A percentile compares a stretch with the other conserved stretches of the same genome.
Conservation (phyloP, 306 rosid genomes). For the Comarum palustre region DNA sequence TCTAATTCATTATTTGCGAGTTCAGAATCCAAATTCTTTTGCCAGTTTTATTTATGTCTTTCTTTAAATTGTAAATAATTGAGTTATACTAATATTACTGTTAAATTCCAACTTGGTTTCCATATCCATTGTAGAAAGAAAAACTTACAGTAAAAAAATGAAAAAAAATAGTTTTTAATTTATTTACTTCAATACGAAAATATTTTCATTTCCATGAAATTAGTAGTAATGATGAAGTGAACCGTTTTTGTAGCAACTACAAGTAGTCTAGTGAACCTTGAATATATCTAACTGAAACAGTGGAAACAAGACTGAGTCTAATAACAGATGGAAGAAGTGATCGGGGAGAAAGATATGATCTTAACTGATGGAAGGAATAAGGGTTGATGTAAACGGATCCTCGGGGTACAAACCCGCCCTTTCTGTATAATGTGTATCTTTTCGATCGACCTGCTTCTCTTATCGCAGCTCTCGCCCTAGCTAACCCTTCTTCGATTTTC, state of each 20-base stretch:
- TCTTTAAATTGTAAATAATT: neutral
- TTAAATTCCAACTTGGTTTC: neutral
- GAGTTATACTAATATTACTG: neutral
- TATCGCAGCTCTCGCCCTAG: slow-evolving; percentile 43
- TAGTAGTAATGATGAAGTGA: no score
- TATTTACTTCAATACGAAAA: neutral
- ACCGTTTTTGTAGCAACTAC: neutral
- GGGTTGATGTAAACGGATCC: slow-evolving; percentile 51
- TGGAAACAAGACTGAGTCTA: neutral
- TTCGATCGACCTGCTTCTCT: slow-evolving; percentile 35
- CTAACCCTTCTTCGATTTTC: slow-evolving; percentile 40
- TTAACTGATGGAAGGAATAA: slow-evolving; percentile 52
- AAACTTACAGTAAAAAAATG: no score
- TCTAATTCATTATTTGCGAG: neutral
- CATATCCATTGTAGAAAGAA: neutral
- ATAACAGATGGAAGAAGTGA: neutral
- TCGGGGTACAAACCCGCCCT: slow-evolving; percentile 31
- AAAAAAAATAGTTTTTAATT: neutral
- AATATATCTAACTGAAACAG: no score
- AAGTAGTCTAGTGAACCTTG: no score
- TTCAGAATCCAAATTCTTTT: neutral
- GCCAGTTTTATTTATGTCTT: neutral
- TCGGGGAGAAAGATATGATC: slow-evolving; percentile 1
- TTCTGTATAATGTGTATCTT: slow-evolving; percentile 23
- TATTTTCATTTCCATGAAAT: neutral